Base-by-base conservation (phyloP, 306 rosid genomes). In the Mucuna pruriens region DNA sequence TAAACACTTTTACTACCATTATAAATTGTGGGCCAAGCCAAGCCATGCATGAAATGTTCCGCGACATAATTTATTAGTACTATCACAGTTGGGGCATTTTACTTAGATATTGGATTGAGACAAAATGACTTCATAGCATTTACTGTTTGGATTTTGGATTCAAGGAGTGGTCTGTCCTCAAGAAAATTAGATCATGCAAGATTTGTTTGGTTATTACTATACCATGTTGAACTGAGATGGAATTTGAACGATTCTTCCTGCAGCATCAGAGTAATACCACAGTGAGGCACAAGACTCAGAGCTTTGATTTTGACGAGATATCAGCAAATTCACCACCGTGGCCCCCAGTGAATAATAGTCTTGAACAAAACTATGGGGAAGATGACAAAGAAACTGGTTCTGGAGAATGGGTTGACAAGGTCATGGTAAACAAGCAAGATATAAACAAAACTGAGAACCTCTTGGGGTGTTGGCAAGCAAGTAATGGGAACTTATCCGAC, bases 391-490 rank as follows among this genome's bases (percentile, higher is more conserved):
- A 93, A 81, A 68, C 73, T 57, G 87, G 88, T 76, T 86, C 88
- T 0, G 98, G 93, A 10, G 96, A 93, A 42, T 95, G 99, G 99
- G 94, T 95, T 13, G 99, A 95, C 69, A 95, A 95, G 84, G 98
- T 95, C 39, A 95, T 93, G 99, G 99, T 95, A 70, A 95, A 95
- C 93, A 95, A 90, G 83, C 99, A 80, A 86, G 99, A 95, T 38
- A 83, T 67, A 36, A 87, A 80, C 88, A 88, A 84, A 84, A 68
- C 81, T 44, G 97, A 85, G 80, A 93, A 85, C 67, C 89, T 88
- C 68, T 87, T 90, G 20, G 90, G 78, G 46, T 76, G 89, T 51
- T 93, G 99, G 99, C 95, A 85, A 81, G 67, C 89, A 38, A 90
- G 88, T 49, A 93, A 86, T 82, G 97, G 90, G 17, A 86, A 85